Evolutionary conservation across 2,329 filamentous ascomycete genomes (phyloP), one percentile per base, ranked within the genome.

Genomic region (Aaosphaeria pasadenensis): DNA sequence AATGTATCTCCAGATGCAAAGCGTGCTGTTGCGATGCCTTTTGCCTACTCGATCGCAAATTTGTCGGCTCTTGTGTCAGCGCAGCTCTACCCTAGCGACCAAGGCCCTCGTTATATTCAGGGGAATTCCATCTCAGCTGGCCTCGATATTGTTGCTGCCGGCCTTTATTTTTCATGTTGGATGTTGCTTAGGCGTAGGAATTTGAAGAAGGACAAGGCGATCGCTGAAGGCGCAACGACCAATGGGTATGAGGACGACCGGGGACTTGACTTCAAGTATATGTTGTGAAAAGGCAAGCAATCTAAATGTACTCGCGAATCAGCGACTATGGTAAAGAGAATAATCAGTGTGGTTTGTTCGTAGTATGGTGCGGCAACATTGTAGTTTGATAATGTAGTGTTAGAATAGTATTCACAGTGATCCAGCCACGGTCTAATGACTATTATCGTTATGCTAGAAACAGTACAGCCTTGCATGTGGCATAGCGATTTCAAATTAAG

Each of bases 1-100:
- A 71, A 70, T 45, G 47, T 67, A 6, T 50, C 58, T 11, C 68
- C 68, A 3, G 68, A 71, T 43, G 55, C 46, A 39, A 70, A 70
- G 46, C 65, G 67, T n/a, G 54, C 56, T 6, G 53, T 69, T 11
- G 65, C 59, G 29, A 54, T 66, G 42, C 64, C 67, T 0, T 52
- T 69, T 33, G 49, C 58, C 28, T 60, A 60, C 38, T 65, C 58
- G 4, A 51, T 70, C 30, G 67, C 55, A 4, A 67, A 67, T 33
- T 48, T 60, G 5, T 65, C 63, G 2, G 56, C 53, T 6, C 33
- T 71, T 2, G 60, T 67, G 2, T 57, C 66, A 4, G 59, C 57
- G 5, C 66, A 71, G 51, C 48, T 71, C n/a, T 71, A 71, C 47
- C 67, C 67, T 1, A 56, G 40, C 13, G 45, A 53, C 1, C 58